Evolutionary conservation across 805 yeast genomes (phyloP), one percentile per base, ranked within the genome.

Genomic region (Schwanniomyces occidentalis): DNA sequence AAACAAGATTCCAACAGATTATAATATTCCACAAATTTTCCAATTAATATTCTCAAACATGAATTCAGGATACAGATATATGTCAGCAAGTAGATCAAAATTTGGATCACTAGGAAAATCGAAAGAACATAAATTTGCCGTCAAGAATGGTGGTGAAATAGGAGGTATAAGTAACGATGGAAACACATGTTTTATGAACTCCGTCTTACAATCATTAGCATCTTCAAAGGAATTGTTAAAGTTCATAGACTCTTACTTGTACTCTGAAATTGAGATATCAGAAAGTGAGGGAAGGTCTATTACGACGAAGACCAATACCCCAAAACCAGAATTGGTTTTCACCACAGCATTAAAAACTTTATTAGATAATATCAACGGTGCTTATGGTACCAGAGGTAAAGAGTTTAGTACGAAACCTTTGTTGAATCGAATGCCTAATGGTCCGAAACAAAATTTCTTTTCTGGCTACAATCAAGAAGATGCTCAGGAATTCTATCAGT

Each of bases 401-500:
- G 78, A 76, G 30, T 84, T 78, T 46, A 79, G 75, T 45, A 81
- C 93, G 0, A 74, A 69, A 37, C 69, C 70, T 10, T 58, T 85
- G 28, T 56, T 85, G 34, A 80, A 75, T 50, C 74, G 76, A 4
- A 82, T 85, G 87, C 75, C 84, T 4, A 82, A 83, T 51, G 85
- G 87, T 0, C 90, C 93, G 9, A 82, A 80, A 46, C 84, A 80
- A 51, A 82, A 82, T 53, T 75, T 88, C 40, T 79, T 89, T 48
- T 61, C 79, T 36, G 93, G 96, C 2, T 87, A 87, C 54, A 88
- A 86, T 52, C 98, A 90, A 62, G 96, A 90, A 58, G 98, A 90
- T 63, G 97, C 97, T 0, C 96, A 90, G 60, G 98, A 90, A 57
- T 90, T 90, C 52, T 90, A 90, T 65, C 97, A 90, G 56, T 72